Percentiles rank a stretch among this genome's conserved stretches.
Evolutionary conservation across 768 basidiomycete genomes (phyloP).

Genomic region (Lactifluus rugatus): DNA sequence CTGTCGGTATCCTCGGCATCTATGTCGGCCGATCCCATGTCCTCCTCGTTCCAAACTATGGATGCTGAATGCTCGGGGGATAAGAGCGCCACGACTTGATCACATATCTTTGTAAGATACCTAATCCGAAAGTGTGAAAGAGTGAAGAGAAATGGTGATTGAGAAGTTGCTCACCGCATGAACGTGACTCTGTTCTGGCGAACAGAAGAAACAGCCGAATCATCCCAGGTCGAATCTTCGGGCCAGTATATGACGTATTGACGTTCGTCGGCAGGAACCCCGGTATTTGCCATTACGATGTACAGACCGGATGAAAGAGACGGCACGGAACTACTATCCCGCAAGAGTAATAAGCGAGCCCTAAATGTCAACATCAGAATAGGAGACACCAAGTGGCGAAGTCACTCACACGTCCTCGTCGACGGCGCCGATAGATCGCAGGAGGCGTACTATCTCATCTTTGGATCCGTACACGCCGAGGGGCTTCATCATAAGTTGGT

Average conservation of each 20-base stretch:
- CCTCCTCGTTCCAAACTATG: constrained; percentile 37
- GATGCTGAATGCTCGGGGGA: constrained; percentile 37
- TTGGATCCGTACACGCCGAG: constrained; percentile 50
- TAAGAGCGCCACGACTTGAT: constrained; percentile 44
- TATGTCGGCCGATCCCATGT: constrained; percentile 26
- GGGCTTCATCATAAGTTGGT: constrained; percentile 37
- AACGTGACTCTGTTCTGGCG: constrained; percentile 48
- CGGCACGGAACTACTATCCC: constrained; percentile 15
- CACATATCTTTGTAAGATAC: constrained; percentile 27
- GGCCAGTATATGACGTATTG: constrained; percentile 53
- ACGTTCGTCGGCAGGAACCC: constrained; percentile 19
- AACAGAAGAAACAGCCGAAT: constrained; percentile 35
- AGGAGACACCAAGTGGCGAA: not conserved
- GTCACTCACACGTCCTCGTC: constrained; percentile 32
- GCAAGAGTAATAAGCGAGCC: constrained; percentile 16
- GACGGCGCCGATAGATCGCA: constrained; percentile 30
- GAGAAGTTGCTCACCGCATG: constrained; percentile 37
- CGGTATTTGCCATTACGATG: constrained; percentile 23
- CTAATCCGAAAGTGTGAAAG: not conserved
- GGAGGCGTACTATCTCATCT: constrained; percentile 37
- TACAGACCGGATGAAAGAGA: constrained; percentile 44
- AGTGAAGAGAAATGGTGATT: not conserved
- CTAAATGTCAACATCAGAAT: constrained; percentile 6
- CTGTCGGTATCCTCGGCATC: constrained; percentile 38
- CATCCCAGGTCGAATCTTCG: constrained; percentile 48